Percentiles rank a stretch among this genome's conserved stretches.
Evolutionary conservation across 805 yeast species (phyloP).

Genomic region (Teunomyces lycoperdinae): DNA sequence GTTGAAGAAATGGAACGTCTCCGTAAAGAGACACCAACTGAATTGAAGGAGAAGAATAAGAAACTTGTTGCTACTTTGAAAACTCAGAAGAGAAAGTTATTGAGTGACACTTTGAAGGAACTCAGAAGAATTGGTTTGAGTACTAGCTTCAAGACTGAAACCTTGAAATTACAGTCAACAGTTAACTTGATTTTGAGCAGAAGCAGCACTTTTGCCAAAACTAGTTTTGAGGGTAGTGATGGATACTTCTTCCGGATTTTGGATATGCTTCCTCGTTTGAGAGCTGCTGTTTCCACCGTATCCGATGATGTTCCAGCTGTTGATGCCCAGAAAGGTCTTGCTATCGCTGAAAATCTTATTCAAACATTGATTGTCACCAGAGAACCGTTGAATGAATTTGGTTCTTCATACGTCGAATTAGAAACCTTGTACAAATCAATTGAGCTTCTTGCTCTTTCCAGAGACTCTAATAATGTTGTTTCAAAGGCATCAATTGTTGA

Average conservation of each 20-base stretch:
- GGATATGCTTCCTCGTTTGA: conserved; percentile 77
- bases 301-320: conserved; percentile 72
- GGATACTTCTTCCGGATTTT: conserved; percentile 62
- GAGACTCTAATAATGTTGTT: conserved; percentile 9
- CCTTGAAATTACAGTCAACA: conserved; percentile 59
- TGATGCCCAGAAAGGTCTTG: conserved; percentile 74
- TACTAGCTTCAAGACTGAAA: conserved; percentile 60
- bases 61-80: conserved; percentile 66
- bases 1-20: conserved; percentile 58
- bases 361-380: conserved; percentile 55
- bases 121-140: conserved; percentile 75
- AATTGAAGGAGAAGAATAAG: conserved; percentile 69
- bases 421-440: conserved; percentile 13
- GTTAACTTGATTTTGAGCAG: conserved; percentile 61
- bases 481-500: conserved; percentile 14
- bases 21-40: conserved; percentile 73
- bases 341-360: conserved; percentile 69
- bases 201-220: conserved; percentile 42
- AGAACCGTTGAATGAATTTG: conserved; percentile 40
- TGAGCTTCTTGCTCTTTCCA: conserved; percentile 11
- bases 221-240: conserved; percentile 41
- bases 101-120: conserved; percentile 76
- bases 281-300: conserved; percentile 58
- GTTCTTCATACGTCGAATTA: conserved; percentile 11
- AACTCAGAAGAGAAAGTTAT: conserved; percentile 72